Percentiles rank a stretch among this genome's conserved stretches.
Evolutionary conservation across 2,329 filamentous ascomycete genomes (phyloP).

Genomic region (Pseudocercospora eumusae): DNA sequence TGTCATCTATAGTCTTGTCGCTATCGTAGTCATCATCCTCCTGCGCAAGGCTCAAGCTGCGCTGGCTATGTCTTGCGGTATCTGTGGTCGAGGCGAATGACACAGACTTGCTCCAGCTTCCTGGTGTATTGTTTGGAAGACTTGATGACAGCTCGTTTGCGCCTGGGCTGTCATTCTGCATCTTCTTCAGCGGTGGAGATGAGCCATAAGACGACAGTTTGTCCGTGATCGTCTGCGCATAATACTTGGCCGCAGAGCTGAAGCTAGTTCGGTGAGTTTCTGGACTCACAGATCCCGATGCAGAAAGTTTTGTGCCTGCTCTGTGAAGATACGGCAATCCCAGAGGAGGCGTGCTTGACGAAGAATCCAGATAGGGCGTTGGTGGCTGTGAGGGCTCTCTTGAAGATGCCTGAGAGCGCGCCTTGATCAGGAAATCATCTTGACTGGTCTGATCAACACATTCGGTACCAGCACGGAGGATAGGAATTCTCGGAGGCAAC

Average conservation of each 20-base stretch:
- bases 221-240: conserved; percentile 40
- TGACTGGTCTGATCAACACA: conserved; percentile 13
- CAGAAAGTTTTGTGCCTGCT: conserved; percentile 29
- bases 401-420: conserved; percentile 31
- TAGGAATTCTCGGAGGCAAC: conserved; percentile 17
- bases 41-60: conserved; percentile 33
- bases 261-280: conserved; percentile 39
- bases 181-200: conserved; percentile 35
- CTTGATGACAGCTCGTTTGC: conserved; percentile 35
- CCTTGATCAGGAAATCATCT: conserved; percentile 25
- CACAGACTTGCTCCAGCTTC: conserved; percentile 50
- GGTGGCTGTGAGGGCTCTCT: conserved; percentile 34
- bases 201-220: conserved; percentile 38
- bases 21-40: conserved; percentile 39
- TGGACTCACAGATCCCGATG: conserved; percentile 37
- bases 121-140: conserved; percentile 37
- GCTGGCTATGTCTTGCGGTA: conserved; percentile 35
- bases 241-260: conserved; percentile 38
- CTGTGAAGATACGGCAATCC: conserved; percentile 29
- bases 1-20: conserved; percentile 43
- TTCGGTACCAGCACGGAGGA: conserved; percentile 23
- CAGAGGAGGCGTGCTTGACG: conserved; percentile 35
- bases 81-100: conserved; percentile 42
- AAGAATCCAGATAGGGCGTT: conserved; percentile 36
- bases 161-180: conserved; percentile 31